A percentile compares a stretch with the other conserved stretches of the same genome.
Evolutionary conservation across 352 stramenopile genomes (phyloP).

Genomic region (Phytophthora idaei): DNA sequence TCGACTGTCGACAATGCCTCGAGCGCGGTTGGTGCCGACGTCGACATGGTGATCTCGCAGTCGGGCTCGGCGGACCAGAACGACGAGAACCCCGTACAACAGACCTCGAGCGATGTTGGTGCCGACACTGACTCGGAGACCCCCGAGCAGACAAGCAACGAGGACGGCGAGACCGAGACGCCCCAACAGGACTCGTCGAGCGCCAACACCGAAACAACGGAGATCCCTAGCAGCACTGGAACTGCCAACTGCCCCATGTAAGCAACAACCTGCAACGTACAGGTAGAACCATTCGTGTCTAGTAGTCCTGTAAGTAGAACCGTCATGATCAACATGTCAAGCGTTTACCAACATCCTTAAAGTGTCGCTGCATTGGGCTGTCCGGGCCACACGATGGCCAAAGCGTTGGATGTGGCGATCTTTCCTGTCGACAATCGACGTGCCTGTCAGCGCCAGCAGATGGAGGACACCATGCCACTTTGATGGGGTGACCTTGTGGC

Average conservation of each 20-base stretch:
- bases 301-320: conserved; percentile 1
- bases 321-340: background rate
- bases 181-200: background rate
- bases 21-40: background rate
- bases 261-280: conserved; percentile 9
- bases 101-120: conserved; percentile 4
- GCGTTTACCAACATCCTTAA: conserved; percentile 1
- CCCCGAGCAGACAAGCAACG: background rate
- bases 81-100: conserved; percentile 2
- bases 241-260: conserved; percentile 31
- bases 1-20: background rate
- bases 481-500: conserved; percentile 20
- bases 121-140: background rate
- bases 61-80: background rate
- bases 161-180: background rate
- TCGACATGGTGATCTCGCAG: background rate
- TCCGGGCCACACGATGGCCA: background rate
- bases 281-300: conserved; percentile 4
- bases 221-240: conserved; percentile 7
- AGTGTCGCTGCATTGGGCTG: background rate
- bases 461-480: conserved; percentile 19
- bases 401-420: conserved; percentile 5
- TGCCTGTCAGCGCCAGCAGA: conserved; percentile 13
- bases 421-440: conserved; percentile 6
- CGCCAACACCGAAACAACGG: conserved; percentile 2